Base-by-base conservation (phyloP, 2,329 filamentous ascomycete species). In the Neobulgaria alba region DNA sequence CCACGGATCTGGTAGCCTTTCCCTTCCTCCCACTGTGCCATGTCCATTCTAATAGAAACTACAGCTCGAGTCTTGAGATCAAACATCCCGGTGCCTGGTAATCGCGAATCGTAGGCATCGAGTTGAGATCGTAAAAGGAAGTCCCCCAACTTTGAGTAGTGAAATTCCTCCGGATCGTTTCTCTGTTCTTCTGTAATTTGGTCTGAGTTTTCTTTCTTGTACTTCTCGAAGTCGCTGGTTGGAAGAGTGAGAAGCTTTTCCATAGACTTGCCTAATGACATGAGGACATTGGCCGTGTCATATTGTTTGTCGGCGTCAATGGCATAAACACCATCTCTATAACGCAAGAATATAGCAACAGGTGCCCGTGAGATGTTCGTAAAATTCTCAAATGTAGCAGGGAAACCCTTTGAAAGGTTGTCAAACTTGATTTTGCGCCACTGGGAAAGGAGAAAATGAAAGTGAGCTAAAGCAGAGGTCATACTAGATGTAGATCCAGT, bases 401-500 rank as follows among this genome's bases (percentile, higher is more conserved):
- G 57, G 51, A 95, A 90, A 0, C 68, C 67, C 37, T 73, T 73
- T 0, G 87, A 90, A 1, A 94, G 59, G 56, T 75, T 76, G 0
- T 64, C 61, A 12, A 77, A 65, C 45, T 86, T 83, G 45, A 95
- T 69, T 2, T 69, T 67, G 39, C 93, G 79, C 83, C 87, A 96
- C 5, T 73, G 67, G 0, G 90, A 96, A 8, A 98, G 70, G 3
- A 98, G 73, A 56, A 79, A 96, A 61, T 98, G 92, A 57, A 98
- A 95, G 55, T 98, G 93, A 2, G 82, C 75, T 33, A 98, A 69
- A 37, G 85, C 79, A 2, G 80, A 71, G 1, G 90, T 95, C 88
- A 95, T 95, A 63, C 90, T 96, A 2, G 92, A 98, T 0, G 92
- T 96, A 10, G 92, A 98, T 8, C 92, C 92, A 9, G 88, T 82